A percentile compares a stretch with the other conserved stretches of the same genome.
phyloP scores from a whole-genome alignment of 2,329 filamentous ascomycete genomes.

The Fusarium protoensiforme region DNA sequence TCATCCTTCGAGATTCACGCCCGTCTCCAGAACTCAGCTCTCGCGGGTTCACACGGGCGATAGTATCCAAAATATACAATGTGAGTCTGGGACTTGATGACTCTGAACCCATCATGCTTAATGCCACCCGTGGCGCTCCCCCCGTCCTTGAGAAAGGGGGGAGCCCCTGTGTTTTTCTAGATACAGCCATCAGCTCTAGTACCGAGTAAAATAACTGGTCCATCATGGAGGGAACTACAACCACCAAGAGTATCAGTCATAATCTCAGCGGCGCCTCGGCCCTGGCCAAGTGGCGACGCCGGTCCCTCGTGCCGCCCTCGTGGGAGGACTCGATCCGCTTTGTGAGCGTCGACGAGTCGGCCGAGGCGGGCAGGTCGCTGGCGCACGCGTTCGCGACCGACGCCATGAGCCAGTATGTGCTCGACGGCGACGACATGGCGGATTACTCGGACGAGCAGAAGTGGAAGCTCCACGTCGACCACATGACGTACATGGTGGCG shows the following conservation, averaged over 20 bases:
- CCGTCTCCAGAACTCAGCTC: conserved; percentile 65
- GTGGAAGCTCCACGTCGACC: conserved; percentile 81
- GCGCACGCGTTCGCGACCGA: conserved; percentile 83
- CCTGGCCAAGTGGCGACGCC: conserved; percentile 45
- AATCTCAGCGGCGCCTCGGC: conserved; percentile 21
- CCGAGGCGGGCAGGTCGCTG: conserved; percentile 76
- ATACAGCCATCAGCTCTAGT: conserved; percentile 32
- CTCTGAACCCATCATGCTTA: conserved; percentile 35
- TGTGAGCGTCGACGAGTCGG: conserved; percentile 74
- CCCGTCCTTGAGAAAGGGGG: conserved; percentile 20
- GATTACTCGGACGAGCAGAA: conserved; percentile 72
- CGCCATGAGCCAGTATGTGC: conserved; percentile 78
- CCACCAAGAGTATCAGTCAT: conserved; percentile 31
- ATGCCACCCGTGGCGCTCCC: conserved; percentile 28
- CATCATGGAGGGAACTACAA: conserved; percentile 58
- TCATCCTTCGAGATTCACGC: conserved; percentile 68
- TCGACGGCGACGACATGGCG: conserved; percentile 76
- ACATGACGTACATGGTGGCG: conserved; percentile 81
- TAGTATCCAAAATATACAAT: conserved; percentile 66
- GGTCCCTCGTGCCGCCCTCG: conserved; percentile 62
- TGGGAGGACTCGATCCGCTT: conserved; percentile 70
- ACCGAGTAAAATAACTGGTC: conserved; percentile 39
- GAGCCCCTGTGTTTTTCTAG: conserved; percentile 26
- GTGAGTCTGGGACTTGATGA: conserved; percentile 43
- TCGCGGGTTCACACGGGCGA: conserved; percentile 67